These are phyloP conservation scores for Tetragonia tetragonoides DNA, from an alignment of 148 eudicot species.

Conservation along the genomic window DNA sequence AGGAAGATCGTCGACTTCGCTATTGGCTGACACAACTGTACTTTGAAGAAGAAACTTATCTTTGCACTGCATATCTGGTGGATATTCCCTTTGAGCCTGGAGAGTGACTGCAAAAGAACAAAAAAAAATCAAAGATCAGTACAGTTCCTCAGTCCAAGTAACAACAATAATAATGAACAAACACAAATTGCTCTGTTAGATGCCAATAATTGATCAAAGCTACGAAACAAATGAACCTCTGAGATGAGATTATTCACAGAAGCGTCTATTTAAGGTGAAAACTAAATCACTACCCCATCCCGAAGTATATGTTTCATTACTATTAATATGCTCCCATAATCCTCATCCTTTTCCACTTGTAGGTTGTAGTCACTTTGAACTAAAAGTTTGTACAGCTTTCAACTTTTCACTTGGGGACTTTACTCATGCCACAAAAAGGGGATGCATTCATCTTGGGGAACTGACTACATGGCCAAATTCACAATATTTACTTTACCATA, in stretches of 20 bases:
- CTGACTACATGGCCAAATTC: no score
- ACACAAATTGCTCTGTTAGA: not conserved
- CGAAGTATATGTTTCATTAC: not conserved
- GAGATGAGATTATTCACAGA: not conserved
- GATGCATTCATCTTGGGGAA: no score
- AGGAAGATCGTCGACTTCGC: conserved; percentile 71
- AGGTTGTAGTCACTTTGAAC: not conserved
- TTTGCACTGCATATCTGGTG: conserved; percentile 74
- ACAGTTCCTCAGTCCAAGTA: not conserved
- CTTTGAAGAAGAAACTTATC: conserved; percentile 94
- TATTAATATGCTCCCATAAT: not conserved
- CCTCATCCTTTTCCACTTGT: not conserved
- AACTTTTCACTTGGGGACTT: no score
- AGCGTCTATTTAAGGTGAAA: not conserved
- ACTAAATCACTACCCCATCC: not conserved
- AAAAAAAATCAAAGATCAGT: conserved; percentile 11
- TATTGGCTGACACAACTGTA: conserved; percentile 55
- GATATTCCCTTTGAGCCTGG: conserved; percentile 84
- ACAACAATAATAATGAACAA: not conserved
- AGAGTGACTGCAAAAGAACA: conserved; percentile 65
- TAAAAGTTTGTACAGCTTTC: not conserved
- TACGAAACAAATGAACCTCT: not conserved
- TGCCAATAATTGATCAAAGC: conserved; percentile 4
- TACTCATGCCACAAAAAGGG: no score
- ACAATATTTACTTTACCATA: no score